Conservation (phyloP, 2,329 filamentous ascomycete genomes). For the Penicillium sp. region DNA sequence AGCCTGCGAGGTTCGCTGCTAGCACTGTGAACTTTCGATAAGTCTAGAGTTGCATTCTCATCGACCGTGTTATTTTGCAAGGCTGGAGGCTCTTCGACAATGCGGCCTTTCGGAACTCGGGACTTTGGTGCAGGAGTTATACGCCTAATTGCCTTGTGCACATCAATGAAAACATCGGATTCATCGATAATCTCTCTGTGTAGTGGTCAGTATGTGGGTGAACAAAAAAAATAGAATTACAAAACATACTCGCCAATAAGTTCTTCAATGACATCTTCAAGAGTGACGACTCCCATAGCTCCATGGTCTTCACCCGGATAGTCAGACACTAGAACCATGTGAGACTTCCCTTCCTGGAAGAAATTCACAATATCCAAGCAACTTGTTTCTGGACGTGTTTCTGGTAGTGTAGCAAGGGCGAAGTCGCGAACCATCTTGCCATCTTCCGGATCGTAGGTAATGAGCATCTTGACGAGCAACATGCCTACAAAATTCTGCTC, state of each 20-base stretch:
- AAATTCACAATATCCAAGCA: slow-evolving; percentile 99
- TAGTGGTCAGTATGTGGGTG: slow-evolving; percentile 19
- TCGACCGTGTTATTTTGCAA: slow-evolving; percentile 24
- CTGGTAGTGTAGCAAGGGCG: slow-evolving; percentile 85
- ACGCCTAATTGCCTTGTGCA: slow-evolving; percentile 94
- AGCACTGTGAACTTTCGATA: slow-evolving; percentile 19
- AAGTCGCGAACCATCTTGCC: slow-evolving; percentile 83
- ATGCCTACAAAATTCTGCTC: slow-evolving; percentile 89
- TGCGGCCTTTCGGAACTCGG: slow-evolving; percentile 57
- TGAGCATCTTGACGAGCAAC: slow-evolving; percentile 96
- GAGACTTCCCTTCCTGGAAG: slow-evolving; percentile 98
- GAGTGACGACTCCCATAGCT: slow-evolving; percentile 85
- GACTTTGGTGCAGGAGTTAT: slow-evolving; percentile 78
- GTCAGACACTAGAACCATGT: slow-evolving; percentile 96
- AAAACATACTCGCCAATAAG: slow-evolving; percentile 85
- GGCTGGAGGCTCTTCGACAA: slow-evolving; percentile 47
- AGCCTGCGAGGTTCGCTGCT: slow-evolving; percentile 14
- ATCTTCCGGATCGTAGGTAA: slow-evolving; percentile 97
- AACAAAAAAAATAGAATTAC: background rate
- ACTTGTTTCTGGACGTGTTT: slow-evolving; percentile 91
- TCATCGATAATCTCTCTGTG: slow-evolving; percentile 94
- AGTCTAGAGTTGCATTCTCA: slow-evolving; percentile 45
- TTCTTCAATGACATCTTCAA: slow-evolving; percentile 98
- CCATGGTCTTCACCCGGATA: slow-evolving; percentile 85
- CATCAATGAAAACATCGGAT: slow-evolving; percentile 95